Evolutionary conservation across 73 alveolate genomes (phyloP), one percentile per base, ranked within the genome.

Genomic region (Symbiodinium pilosum): DNA sequence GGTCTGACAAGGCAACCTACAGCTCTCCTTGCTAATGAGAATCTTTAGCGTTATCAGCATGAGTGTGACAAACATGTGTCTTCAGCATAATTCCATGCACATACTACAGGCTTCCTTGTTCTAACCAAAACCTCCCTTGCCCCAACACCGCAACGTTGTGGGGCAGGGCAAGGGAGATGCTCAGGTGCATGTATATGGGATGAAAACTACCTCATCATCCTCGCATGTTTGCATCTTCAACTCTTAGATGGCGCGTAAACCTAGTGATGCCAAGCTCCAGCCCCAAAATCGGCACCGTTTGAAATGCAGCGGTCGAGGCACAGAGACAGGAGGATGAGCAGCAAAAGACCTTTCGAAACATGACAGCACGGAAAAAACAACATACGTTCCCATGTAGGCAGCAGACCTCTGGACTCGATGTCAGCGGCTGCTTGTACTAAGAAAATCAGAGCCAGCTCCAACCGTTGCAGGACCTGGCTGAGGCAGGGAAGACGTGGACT

Each of bases 381-480:
- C n/a, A n/a, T n/a, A n/a, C n/a, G n/a, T n/a, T n/a, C n/a, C 40
- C 75, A 56, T 30, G 26, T 56, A 30, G 75, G 75, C 16, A 21
- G 75, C 75, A 21, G 75, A 34, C 75, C 92, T 43, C 73, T 84
- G 44, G 92, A 84, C 54, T 84, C 92, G 39, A 84, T 41, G 52
- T 84, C 92, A n/a, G 92, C 87, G 0, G 87, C 87, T 38, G 87
- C 87, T 81, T 81, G 87, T 56, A 81, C 87, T 6, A 81, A 81
- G 87, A 81, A 81, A 14, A 84, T 84, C 92, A 43, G 43, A 52
- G 54, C 59, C 92, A 84, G 42, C 71, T 84, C 92, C 6, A 73
- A 21, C 41, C 52, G 43, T 12, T 36, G 75, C 34, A 28, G 54
- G n/a, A 43, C 92, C 92, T 84, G 43, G 16, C 20, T 32, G 41